Evolutionary conservation across 129 eudicot genomes (phyloP).

Genomic region (Centella asiatica): DNA sequence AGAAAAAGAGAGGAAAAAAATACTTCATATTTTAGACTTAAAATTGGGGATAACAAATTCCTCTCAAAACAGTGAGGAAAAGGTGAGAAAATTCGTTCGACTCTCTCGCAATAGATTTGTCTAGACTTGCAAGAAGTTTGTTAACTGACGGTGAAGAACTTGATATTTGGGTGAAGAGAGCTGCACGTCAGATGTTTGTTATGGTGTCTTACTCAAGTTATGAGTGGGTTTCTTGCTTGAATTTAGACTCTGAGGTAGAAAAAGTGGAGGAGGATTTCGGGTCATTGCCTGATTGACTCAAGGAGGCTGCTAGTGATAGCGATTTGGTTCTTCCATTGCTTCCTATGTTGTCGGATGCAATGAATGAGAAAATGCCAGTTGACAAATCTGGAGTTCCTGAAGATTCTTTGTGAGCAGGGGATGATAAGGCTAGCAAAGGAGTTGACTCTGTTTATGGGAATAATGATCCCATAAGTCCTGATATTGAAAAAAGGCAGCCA

Average conservation of each 20-base stretch:
- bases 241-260: constrained; percentile 53
- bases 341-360: constrained; percentile 36
- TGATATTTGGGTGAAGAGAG: constrained; percentile 67
- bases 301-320: constrained; percentile 27
- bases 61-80: no score
- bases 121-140: constrained; percentile 38
- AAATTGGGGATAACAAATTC: no score
- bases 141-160: constrained; percentile 21
- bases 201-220: constrained; percentile 43
- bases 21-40: no score
- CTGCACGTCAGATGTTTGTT: constrained; percentile 62
- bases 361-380: constrained; percentile 22
- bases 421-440: constrained; percentile 10
- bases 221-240: constrained; percentile 47
- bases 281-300: constrained; percentile 53
- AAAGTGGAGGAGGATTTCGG: constrained; percentile 33
- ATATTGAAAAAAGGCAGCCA: constrained; percentile 32
- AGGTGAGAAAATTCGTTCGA: no score
- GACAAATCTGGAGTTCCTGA: constrained; percentile 19
- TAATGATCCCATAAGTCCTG: constrained; percentile 30
- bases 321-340: constrained; percentile 53
- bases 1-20: no score
- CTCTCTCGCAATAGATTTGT: constrained; percentile 33
- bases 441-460: constrained; percentile 3
- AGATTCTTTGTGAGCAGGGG: constrained; percentile 20